These are phyloP conservation scores for Colletotrichum viniferum DNA, from an alignment of 2,329 filamentous ascomycete genomes.

Conservation along the genomic window DNA sequence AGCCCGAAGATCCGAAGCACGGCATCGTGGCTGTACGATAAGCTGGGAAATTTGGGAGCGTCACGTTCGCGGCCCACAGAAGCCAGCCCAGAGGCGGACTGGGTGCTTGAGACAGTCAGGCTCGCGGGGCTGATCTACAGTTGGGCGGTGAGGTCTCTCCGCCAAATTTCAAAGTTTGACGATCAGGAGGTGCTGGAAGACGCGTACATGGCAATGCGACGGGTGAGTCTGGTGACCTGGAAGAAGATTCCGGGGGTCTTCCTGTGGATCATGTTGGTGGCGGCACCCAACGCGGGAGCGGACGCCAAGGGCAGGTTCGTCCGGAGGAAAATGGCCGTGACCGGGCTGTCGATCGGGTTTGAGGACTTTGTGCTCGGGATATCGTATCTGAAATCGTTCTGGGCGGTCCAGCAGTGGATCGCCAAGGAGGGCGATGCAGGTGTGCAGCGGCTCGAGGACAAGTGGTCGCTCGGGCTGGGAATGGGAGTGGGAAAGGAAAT, in stretches of 20 bases:
- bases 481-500: background rate
- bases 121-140: constrained; percentile 30
- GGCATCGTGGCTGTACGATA: constrained; percentile 26
- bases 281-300: constrained; percentile 26
- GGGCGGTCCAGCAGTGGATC: constrained; percentile 33
- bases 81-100: constrained; percentile 4
- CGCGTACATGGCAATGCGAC: constrained; percentile 29
- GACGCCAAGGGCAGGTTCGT: constrained; percentile 31
- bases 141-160: constrained; percentile 26
- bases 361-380: constrained; percentile 30
- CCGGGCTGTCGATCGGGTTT: constrained; percentile 30
- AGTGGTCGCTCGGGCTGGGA: constrained; percentile 5
- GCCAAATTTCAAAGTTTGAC: constrained; percentile 29
- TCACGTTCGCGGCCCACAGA: background rate
- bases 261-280: constrained; percentile 32
- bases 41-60: constrained; percentile 8
- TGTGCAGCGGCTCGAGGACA: constrained; percentile 9
- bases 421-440: constrained; percentile 9
- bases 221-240: constrained; percentile 30
- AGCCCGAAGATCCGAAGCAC: constrained; percentile 24
- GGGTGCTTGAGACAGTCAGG: constrained; percentile 27
- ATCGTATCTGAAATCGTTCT: constrained; percentile 29
- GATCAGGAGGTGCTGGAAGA: constrained; percentile 16
- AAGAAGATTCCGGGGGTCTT: constrained; percentile 34
- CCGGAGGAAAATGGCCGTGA: constrained; percentile 31